Evolutionary conservation across 164 flowering plant genomes (phyloP), one percentile per base, ranked within the genome.

Genomic region (Sextonia rubra): DNA sequence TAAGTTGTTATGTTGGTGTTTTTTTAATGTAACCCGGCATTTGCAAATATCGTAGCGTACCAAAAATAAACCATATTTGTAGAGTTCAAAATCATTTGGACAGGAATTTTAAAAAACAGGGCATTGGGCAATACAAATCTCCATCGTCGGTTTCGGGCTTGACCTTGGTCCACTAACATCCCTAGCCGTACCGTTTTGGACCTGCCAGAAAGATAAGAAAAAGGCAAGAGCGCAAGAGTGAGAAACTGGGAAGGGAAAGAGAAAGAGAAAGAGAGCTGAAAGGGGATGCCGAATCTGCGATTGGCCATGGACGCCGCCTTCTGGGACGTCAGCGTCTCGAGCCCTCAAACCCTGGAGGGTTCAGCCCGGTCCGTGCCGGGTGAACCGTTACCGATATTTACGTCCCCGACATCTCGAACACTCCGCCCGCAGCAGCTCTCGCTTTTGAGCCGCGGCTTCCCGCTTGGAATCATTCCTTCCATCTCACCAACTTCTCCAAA

Each of bases 391-490:
- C 99, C 97, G 8, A 49, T 90, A 8, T 90, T 86, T 70, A 87
- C 85, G 2, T 72, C 94, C 44, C 71, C 82, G 30, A 88, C 91
- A 24, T 80, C 93, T 73, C 79, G 83, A 63, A 82, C 76, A 24
- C 86, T 86, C 47, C 79, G 99, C 60, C 64, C 82, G 23, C 91
- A 90, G 77, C 99, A 94, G 71, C 80, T 94, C 56, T 78, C 89
- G 0, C 30, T 90, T 17, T 66, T 92, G 27, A 47, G 86, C 26
- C 77, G 73, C 65, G 93, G 95, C 4, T 92, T 92, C 64, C 98
- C 99, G 29, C 80, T 92, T 25, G 93, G 93, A 2, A 65, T 94
- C 64, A 80, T 92, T n/a, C 98, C 98, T 47, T 83, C 89, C 22
- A 81, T 66, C 71, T 79, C 84, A n/a, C 89, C 94, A 1, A 55